Conservation (phyloP, 2,329 filamentous ascomycete species). For the Apiospora pterosperma region DNA sequence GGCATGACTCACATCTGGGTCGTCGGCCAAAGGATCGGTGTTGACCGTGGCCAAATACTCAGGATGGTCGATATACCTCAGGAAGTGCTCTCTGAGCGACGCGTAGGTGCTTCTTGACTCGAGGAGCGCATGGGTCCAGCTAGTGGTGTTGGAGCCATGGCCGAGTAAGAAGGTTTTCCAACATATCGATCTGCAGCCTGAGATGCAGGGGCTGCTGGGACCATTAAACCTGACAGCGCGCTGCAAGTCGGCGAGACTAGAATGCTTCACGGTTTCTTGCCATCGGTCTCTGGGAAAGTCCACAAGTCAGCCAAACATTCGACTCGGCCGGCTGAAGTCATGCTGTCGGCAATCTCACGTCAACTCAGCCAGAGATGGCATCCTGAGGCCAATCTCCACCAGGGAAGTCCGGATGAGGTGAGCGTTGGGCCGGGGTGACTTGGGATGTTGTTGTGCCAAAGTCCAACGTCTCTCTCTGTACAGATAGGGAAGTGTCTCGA, state of each 20-base stretch:
- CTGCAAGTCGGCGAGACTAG: constrained; percentile 59
- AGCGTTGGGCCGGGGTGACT: not conserved
- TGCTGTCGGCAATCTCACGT: constrained; percentile 20
- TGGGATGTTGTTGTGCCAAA: not conserved
- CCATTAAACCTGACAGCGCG: constrained; percentile 61
- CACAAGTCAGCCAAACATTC: constrained; percentile 13
- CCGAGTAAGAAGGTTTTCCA: constrained; percentile 93
- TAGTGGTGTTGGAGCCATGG: constrained; percentile 57
- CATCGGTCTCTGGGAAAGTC: constrained; percentile 57
- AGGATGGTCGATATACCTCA: constrained; percentile 80
- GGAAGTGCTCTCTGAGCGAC: constrained; percentile 67
- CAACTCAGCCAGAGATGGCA: constrained; percentile 27
- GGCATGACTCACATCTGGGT: constrained; percentile 46
- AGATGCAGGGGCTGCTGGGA: constrained; percentile 59
- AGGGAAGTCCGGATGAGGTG: not conserved
- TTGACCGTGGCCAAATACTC: constrained; percentile 69
- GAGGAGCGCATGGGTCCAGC: constrained; percentile 66
- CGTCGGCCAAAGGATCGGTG: constrained; percentile 83
- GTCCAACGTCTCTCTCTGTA: not conserved
- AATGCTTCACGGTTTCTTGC: constrained; percentile 58
- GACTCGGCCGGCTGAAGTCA: constrained; percentile 4
- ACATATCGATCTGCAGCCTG: constrained; percentile 79
- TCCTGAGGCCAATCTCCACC: constrained; percentile 12
- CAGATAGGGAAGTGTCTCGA: not conserved
- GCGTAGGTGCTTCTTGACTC: constrained; percentile 73